Base-by-base conservation (phyloP, 73 alveolate genomes). In the Paramecium tetraurelia region DNA sequence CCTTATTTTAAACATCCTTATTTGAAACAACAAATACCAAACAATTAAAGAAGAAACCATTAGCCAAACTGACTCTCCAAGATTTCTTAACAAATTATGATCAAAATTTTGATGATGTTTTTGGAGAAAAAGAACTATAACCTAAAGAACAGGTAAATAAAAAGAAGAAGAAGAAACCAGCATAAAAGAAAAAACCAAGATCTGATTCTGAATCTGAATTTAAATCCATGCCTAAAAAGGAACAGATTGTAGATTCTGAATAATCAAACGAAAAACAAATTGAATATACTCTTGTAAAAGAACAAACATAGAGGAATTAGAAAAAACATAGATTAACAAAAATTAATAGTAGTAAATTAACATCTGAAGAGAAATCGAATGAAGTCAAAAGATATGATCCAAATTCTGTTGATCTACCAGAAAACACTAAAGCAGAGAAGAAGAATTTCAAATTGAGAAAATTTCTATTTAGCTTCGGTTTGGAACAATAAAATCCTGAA, bases 41-140 rank as follows among this genome's bases (percentile, higher is more conserved):
- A 27, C 10, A 27, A 63, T 31, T 33, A 72, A 72, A 38, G 10
- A 72, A 72, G 59, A 72, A 72, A 72, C 86, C 86, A 5, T 27
- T 63, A 29, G 29, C 41, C 2, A 72, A 72, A 72, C 6, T 72
- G 7, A 21, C 36, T 18, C 33, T 29, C 7, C 16, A 35, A 20
- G 86, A 72, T 36, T 72, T 72, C 59, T 21, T 72, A 35, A 20
- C 57, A 14, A 31, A 72, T 72, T 72, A 72, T 72, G 86, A 72
- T 33, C 16, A 33, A 36, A 72, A 72, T 72, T 72, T 72, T 24
- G 86, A 72, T 72, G 86, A 72, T 72, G 86, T 72, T 72, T 72
- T 72, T 72, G 86, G 86, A 1, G 86, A 53, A 53, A 3, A 63
- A 63, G 46, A 63, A 63, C 9, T 53, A 18, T 18, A 53, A 18